Evolutionary conservation across 345 rosid genomes (phyloP).

Genomic region (Rhodamnia argentea): DNA sequence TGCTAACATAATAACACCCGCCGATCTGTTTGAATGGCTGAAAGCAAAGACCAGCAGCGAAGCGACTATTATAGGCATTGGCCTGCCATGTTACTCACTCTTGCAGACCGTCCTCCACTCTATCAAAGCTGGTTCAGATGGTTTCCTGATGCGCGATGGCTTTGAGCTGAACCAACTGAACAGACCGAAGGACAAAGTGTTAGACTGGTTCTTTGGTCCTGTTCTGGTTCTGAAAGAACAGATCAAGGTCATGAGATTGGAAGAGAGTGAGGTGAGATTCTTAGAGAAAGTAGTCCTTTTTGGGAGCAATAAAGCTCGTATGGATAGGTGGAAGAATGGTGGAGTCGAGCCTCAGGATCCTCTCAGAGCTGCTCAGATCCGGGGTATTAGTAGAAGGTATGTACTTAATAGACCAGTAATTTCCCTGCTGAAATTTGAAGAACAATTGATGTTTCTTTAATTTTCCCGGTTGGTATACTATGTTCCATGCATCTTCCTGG

Average conservation of each 20-base stretch:
- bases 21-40: conserved; percentile 44
- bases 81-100: conserved; percentile 54
- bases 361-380: conserved; percentile 67
- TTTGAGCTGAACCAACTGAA: conserved; percentile 56
- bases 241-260: conserved; percentile 40
- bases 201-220: conserved; percentile 77
- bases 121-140: conserved; percentile 47
- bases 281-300: conserved; percentile 53
- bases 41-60: conserved; percentile 41
- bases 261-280: conserved; percentile 50
- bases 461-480: not conserved
- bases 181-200: conserved; percentile 59
- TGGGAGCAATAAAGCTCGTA: conserved; percentile 34
- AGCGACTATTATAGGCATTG: conserved; percentile 37
- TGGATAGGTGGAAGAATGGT: conserved; percentile 54
- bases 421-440: not conserved
- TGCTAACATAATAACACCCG: conserved; percentile 27
- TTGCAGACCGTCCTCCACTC: conserved; percentile 48
- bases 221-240: conserved; percentile 68
- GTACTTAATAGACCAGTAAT: not conserved
- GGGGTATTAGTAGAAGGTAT: conserved; percentile 83
- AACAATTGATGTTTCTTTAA: not conserved
- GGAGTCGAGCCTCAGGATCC: conserved; percentile 33
- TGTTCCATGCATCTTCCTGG: not conserved
- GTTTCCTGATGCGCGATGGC: conserved; percentile 46